Base-by-base conservation (phyloP, 345 rosid species). In the Gossypium rotundifolium region DNA sequence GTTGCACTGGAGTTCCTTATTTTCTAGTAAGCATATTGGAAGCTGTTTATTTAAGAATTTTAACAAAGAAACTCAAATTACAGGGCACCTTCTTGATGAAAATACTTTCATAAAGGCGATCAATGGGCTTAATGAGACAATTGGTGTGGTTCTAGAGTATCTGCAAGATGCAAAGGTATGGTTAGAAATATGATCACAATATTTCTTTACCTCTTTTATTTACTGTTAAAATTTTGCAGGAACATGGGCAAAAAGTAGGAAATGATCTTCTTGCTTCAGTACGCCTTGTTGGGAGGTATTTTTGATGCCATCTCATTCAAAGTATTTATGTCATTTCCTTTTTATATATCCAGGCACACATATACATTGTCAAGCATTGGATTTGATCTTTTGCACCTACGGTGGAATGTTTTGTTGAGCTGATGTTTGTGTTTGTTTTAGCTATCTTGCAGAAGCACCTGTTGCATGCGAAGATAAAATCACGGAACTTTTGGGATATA, bases 201-300 rank as follows among this genome's bases (percentile, higher is more conserved):
- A 27, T 66, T 44, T 71, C 6, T 76, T 67, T 25, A 75, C 71
- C 77, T 58, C 29, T 71, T 80, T 23, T 70, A 38, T 23, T 79
- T 7, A 79, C 44, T 3, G 52, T 60, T 71, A 16, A 65, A 17
- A 72, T 77, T 74, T 74, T 81, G 64, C 86, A 94, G 95, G 96
- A 94, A 75, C 97, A 92, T 83, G 90, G 89, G 57, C 85, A 70
- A 23, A 88, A 82, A 76, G 91, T 82, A 78, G 95, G 98, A 84
- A 83, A 85, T 85, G 98, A 94, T 65, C 94, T 94, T 81, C 92
- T 92, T 80, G 97, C 98, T 65, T 94, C 97, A 55, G 95, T 94
- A 66, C 84, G 98, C 20, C 80, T 91, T 70, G 79, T 89, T 79
- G 97, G 98, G 74, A 89, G 97, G 98, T 94, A 85, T 38, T 64